Evolutionary conservation across 129 eudicot genomes (phyloP), one percentile per base, ranked within the genome.

Genomic region (Kitagawia praeruptora): DNA sequence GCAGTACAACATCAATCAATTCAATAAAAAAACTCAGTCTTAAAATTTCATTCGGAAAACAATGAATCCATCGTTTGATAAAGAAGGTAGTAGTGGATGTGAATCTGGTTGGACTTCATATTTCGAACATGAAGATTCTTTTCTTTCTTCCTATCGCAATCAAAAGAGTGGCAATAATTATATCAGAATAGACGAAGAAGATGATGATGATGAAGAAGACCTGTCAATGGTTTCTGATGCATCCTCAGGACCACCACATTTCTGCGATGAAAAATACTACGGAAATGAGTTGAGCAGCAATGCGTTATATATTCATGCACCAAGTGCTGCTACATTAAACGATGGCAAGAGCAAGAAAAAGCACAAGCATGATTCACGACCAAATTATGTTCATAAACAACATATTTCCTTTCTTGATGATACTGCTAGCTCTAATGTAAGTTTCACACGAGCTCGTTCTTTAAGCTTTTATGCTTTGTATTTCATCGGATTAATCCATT

Each of bases 61-160:
- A 79, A 88, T 88, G 91, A 83, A 93, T 73, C 64, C 51, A 34
- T 5, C 75, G 46, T 46, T 75, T 77, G 86, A 67, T 76, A 82
- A 90, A 81, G 90, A 87, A 79, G 86, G 88, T 63, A 93, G 89
- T 53, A 90, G 94, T 80, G 96, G 97, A 47, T 89, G 90, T 78
- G 98, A 93, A 67, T 93, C 98, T 77, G 98, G 96, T 23, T 93
- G 98, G 98, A 93, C 98, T 67, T 49, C 85, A 13, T 93, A 93
- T 83, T 86, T 93, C 28, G 88, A 93, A 44, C 90, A 87, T 13
- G 75, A 70, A 12, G 23, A 74, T 56, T 93, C 98, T 3, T 77
- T 56, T 34, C 79, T 70, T n/a, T 86, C 87, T 81, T 73, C 92
- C 42, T 49, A 37, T 37, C 34, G 69, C 41, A 27, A 44, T 5